phyloP scores from a whole-genome alignment of 2,329 filamentous ascomycete genomes.

The Geosmithia morbida region DNA sequence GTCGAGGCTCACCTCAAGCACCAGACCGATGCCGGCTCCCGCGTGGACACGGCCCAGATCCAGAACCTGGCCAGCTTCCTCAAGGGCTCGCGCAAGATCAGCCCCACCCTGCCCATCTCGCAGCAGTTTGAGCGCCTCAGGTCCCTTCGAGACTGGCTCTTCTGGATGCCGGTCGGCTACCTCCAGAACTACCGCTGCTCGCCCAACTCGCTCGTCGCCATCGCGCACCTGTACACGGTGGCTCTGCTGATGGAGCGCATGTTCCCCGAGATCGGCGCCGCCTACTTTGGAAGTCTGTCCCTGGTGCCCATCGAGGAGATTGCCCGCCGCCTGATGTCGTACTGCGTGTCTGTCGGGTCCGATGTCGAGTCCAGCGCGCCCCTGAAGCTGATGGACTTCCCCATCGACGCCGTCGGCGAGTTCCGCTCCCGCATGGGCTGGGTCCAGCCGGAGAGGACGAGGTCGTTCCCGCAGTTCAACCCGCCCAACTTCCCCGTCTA shows the following conservation, averaged over 20 bases:
- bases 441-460: constrained; percentile 42
- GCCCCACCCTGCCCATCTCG: constrained; percentile 54
- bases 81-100: constrained; percentile 56
- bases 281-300: constrained; percentile 73
- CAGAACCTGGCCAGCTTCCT: constrained; percentile 59
- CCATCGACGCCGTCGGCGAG: constrained; percentile 52
- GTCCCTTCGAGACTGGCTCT: constrained; percentile 79
- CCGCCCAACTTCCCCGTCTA: constrained; percentile 37
- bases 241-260: constrained; percentile 79
- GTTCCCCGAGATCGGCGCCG: constrained; percentile 80
- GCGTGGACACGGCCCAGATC: constrained; percentile 43
- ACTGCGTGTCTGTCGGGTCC: constrained; percentile 45
- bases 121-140: constrained; percentile 86
- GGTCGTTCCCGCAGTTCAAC: constrained; percentile 46
- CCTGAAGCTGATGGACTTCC: constrained; percentile 56
- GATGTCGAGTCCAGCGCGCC: constrained; percentile 46
- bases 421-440: constrained; percentile 59
- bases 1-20: constrained; percentile 56
- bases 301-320: constrained; percentile 79
- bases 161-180: constrained; percentile 83
- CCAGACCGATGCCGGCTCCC: constrained; percentile 40
- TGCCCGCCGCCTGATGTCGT: constrained; percentile 55
- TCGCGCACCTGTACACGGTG: constrained; percentile 84
- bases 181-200: constrained; percentile 65
- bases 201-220: constrained; percentile 63